These are phyloP conservation scores for Pleurotus citrinopileatus DNA, from an alignment of 768 basidiomycete genomes.

Conservation along the genomic window DNA sequence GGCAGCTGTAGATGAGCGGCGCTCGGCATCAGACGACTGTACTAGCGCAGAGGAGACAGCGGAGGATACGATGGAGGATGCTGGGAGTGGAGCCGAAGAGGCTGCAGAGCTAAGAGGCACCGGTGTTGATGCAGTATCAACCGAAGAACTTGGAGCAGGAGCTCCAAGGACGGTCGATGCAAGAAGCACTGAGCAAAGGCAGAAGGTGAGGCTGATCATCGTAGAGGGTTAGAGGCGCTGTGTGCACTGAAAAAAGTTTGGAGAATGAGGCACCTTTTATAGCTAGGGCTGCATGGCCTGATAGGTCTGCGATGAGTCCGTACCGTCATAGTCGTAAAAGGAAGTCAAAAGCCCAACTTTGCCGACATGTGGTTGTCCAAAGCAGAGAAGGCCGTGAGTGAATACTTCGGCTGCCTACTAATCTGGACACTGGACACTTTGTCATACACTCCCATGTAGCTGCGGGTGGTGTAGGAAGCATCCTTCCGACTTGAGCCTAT, in stretches of 20 bases:
- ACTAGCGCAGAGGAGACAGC: conserved; percentile 7
- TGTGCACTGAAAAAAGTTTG: conserved; percentile 3
- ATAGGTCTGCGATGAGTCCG: neutral
- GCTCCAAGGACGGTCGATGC: conserved; percentile 22
- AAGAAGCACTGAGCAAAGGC: conserved; percentile 32
- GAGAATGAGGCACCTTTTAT: conserved; percentile 11
- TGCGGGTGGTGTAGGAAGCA: neutral
- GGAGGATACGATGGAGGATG: conserved; percentile 13
- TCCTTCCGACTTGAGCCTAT: neutral
- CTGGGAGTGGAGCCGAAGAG: conserved; percentile 17
- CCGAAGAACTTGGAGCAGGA: conserved; percentile 24
- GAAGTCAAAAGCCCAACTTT: neutral
- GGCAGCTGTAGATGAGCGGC: conserved; percentile 6
- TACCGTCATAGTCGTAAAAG: no score
- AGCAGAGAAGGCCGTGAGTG: neutral
- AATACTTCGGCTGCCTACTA: neutral
- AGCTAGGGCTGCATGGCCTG: neutral
- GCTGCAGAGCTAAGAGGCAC: conserved; percentile 16
- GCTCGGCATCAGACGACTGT: neutral
- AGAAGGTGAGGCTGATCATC: conserved; percentile 36
- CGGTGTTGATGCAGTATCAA: conserved; percentile 12
- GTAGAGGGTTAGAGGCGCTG: conserved; percentile 6
- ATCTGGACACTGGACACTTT: neutral
- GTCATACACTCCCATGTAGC: neutral
- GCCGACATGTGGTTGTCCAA: neutral